These are phyloP conservation scores for Gleditsia sinensis DNA, from an alignment of 306 rosid species.

Conservation along the genomic window DNA sequence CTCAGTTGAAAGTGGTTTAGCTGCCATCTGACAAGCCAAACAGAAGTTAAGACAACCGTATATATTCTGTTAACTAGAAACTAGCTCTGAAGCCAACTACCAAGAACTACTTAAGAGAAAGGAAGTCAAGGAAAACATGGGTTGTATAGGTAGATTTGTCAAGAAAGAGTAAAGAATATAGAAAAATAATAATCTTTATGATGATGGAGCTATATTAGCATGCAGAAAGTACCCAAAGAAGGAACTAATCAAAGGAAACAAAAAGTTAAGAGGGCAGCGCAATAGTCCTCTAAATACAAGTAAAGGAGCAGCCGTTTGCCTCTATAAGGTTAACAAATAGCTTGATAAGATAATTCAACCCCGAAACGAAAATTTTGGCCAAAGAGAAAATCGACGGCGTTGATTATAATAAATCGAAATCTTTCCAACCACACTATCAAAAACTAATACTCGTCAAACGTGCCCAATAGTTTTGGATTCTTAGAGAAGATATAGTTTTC, in stretches of 20 bases:
- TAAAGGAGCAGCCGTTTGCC: background rate
- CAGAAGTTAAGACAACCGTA: background rate
- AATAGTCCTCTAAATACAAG: background rate
- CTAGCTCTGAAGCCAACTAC: background rate
- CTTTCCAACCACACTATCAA: background rate
- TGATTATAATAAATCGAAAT: background rate
- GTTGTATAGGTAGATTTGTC: background rate
- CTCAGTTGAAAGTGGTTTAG: constrained; percentile 73
- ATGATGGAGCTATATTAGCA: background rate
- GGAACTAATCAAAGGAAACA: background rate
- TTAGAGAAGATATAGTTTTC: background rate
- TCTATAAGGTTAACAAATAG: background rate
- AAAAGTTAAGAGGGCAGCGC: background rate
- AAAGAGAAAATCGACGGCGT: background rate
- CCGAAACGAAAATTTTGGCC: no score
- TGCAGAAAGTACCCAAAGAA: background rate
- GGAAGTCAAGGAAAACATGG: background rate
- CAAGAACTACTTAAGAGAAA: background rate
- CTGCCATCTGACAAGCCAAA: constrained; percentile 59
- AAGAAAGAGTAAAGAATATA: background rate
- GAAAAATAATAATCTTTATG: background rate
- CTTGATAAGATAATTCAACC: background rate
- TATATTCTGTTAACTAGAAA: background rate
- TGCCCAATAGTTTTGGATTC: background rate
- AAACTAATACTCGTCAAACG: background rate